Percentiles rank a stretch among this genome's conserved stretches.
Conservation (phyloP, 2,329 filamentous ascomycete genomes). For the Chrysoporthe deuterocubensis region DNA sequence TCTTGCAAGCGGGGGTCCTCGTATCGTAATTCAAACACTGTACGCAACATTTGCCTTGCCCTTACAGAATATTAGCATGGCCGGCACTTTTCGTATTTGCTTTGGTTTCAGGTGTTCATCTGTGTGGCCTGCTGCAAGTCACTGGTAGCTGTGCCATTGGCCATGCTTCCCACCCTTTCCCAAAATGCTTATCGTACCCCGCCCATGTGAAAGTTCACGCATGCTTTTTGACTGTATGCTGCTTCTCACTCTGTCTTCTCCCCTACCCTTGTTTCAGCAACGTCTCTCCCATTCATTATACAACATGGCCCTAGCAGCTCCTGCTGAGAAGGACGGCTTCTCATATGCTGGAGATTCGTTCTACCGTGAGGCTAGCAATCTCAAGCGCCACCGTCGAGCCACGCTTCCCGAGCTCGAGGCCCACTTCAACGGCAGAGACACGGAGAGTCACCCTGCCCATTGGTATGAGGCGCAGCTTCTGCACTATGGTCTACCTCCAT, state of each 20-base stretch:
- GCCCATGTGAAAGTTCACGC: background rate
- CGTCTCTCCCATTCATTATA: background rate
- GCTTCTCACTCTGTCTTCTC: background rate
- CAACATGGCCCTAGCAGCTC: conserved; percentile 33
- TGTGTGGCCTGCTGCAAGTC: too few species aligned
- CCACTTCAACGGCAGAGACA: conserved; percentile 46
- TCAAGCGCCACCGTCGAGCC: conserved; percentile 51
- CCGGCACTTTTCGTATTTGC: too few species aligned
- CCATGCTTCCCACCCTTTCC: background rate
- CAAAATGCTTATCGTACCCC: background rate
- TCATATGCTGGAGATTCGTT: conserved; percentile 48
- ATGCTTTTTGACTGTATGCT: background rate
- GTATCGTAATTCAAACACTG: background rate
- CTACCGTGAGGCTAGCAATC: conserved; percentile 47
- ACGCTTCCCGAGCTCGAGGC: conserved; percentile 48
- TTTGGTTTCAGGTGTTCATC: too few species aligned
- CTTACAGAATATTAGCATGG: too few species aligned
- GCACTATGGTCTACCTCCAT: conserved; percentile 62
- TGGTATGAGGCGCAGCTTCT: conserved; percentile 67
- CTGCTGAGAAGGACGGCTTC: conserved; percentile 44
- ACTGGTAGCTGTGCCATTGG: too few species aligned
- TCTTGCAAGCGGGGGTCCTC: background rate
- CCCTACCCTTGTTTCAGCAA: background rate
- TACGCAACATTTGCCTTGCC: background rate
- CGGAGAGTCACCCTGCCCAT: conserved; percentile 53